Evolutionary conservation across 2,329 filamentous ascomycete species (phyloP).

Genomic region (Alternaria postmessia): DNA sequence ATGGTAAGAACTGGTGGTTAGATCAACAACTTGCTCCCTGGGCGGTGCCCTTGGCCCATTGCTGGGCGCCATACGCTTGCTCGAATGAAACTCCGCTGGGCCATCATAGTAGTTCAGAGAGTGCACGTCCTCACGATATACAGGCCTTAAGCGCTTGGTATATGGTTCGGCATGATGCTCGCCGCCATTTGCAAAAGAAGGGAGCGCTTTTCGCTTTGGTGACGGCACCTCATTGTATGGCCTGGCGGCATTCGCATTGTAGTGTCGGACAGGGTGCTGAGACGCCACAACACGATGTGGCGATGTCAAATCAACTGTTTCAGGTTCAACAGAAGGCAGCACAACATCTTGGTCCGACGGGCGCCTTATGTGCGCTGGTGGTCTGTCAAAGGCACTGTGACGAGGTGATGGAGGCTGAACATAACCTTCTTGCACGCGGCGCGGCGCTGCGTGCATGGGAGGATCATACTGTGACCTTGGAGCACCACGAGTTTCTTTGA

Average conservation of each 20-base stretch:
- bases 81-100: conserved; percentile 5
- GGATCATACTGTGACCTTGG: conserved; percentile 27
- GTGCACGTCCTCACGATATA: conserved; percentile 19
- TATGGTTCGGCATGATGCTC: conserved; percentile 13
- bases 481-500: conserved; percentile 25
- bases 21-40: conserved; percentile 29
- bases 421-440: conserved; percentile 22
- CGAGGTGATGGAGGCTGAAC: conserved; percentile 22
- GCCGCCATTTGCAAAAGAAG: conserved; percentile 16
- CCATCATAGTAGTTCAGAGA: conserved; percentile 5
- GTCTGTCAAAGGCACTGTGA: conserved; percentile 23
- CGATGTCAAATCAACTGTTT: conserved; percentile 30
- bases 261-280: conserved; percentile 16
- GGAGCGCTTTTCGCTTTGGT: conserved; percentile 30
- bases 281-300: conserved; percentile 18
- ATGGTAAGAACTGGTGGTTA: conserved; percentile 37
- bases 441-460: conserved; percentile 16
- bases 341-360: conserved; percentile 43
- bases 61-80: conserved; percentile 19
- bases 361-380: conserved; percentile 27
- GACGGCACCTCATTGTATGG: conserved; percentile 17
- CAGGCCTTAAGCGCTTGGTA: conserved; percentile 24
- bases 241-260: conserved; percentile 11
- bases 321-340: conserved; percentile 46
- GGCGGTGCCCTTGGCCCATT: conserved; percentile 20